Conservation (phyloP, 2,329 filamentous ascomycete genomes). For the Diaporthe helianthi region DNA sequence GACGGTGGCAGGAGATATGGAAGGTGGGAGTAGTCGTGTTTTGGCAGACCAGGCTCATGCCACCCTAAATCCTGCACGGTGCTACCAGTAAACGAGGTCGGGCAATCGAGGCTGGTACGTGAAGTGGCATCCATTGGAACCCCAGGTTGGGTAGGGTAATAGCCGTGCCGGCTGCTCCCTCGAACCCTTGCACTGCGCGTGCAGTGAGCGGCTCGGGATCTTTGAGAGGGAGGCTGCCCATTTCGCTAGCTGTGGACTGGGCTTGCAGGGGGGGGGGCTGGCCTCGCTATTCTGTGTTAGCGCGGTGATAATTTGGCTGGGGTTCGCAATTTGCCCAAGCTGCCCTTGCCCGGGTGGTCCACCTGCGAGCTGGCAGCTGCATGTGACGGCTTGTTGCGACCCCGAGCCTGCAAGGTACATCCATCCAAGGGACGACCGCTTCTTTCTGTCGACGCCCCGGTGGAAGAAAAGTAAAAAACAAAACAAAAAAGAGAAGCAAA, state of each 20-base stretch:
- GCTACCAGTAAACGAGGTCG: slow-evolving; percentile 9
- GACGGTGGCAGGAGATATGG: slow-evolving; percentile 29
- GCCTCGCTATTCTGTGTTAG: slow-evolving; percentile 13
- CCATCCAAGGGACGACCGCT: slow-evolving; percentile 7
- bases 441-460: slow-evolving; percentile 18
- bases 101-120: slow-evolving; percentile 18
- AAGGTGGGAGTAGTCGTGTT: slow-evolving; percentile 16
- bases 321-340: slow-evolving; percentile 30
- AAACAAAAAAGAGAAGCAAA: not conserved
- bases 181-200: slow-evolving; percentile 10
- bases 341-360: slow-evolving; percentile 22
- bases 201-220: slow-evolving; percentile 11
- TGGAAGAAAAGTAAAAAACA: not conserved
- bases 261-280: slow-evolving; percentile 23
- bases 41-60: slow-evolving; percentile 23
- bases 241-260: slow-evolving; percentile 21
- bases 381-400: slow-evolving; percentile 21
- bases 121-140: slow-evolving; percentile 29
- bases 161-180: slow-evolving; percentile 21
- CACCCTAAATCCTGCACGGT: slow-evolving; percentile 19
- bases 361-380: slow-evolving; percentile 25
- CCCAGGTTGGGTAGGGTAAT: slow-evolving; percentile 3
- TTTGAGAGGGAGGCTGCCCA: not conserved
- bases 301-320: slow-evolving; percentile 25
- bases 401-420: slow-evolving; percentile 26